Conservation (phyloP, 202 grass and related monocot genomes). For the Schoenoplectus tabernaemontani region DNA sequence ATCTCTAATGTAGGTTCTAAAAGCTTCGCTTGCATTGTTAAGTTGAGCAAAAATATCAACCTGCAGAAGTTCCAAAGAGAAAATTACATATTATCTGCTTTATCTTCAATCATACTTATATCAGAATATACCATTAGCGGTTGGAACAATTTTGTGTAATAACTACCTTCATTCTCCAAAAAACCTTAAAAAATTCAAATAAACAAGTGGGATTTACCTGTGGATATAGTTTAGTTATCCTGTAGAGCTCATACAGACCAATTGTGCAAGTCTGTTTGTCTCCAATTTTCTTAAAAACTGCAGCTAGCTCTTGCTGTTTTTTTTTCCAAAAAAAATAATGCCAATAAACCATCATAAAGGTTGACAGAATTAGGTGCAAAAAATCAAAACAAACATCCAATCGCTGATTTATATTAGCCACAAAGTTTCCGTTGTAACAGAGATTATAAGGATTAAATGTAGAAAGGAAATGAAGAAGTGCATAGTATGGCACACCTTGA, state of each 20-base stretch:
- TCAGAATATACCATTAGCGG: neutral
- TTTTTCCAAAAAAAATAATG: conserved; percentile 22
- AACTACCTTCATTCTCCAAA: neutral
- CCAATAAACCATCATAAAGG: neutral
- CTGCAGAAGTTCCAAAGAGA: conserved; percentile 29
- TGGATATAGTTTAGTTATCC: conserved; percentile 90
- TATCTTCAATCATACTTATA: neutral
- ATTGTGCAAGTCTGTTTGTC: conserved; percentile 97
- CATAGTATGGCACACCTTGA: conserved; percentile 47
- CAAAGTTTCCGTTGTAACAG: neutral
- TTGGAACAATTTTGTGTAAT: neutral
- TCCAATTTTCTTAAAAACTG: conserved; percentile 98
- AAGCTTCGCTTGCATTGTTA: conserved; percentile 97
- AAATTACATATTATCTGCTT: neutral
- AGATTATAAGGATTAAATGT: neutral
- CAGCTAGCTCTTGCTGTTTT: conserved; percentile 97
- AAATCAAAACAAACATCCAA: neutral
- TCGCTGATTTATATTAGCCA: neutral
- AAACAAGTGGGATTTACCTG: conserved; percentile 45
- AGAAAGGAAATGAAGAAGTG: neutral
- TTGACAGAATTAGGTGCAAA: neutral
- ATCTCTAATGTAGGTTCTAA: conserved; percentile 98
- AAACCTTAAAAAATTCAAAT: neutral
- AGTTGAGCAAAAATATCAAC: conserved; percentile 99
- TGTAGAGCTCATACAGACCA: conserved; percentile 92